Evolutionary conservation across 306 rosid genomes (phyloP), one percentile per base, ranked within the genome.

Genomic region (Betula pendula): DNA sequence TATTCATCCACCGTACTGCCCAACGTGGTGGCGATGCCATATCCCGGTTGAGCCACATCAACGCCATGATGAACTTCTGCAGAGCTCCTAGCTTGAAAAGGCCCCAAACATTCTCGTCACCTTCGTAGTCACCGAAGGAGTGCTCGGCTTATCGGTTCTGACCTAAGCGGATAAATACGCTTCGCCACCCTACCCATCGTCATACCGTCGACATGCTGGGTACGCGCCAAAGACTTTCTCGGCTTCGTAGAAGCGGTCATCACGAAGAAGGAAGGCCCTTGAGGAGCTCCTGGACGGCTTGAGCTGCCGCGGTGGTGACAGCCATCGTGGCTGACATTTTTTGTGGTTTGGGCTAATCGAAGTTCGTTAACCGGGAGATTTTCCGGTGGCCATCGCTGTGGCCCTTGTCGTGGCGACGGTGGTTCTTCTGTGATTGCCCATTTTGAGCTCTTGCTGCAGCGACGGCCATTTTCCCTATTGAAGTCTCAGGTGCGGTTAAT

Each of bases 91-190:
- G 55, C 22, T 45, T 44, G 0, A 58, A 48, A 56, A 44, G 5
- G n/a, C 12, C 63, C 15, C 49, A n/a, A 2, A 81, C 5, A 72
- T 82, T 56, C 77, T 81, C 60, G 70, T 89, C 73, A 87, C 86
- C 77, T 84, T 86, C 51, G 85, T 89, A 35, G 82, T 89, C 74
- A 89, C 93, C 17, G 83, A 88, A 74, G n/a, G 90, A 89, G 73
- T 87, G 90, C 73, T 68, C 49, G 72, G 77, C 33, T 69, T 70
- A 75, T 88, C 50, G 75, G 76, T 33, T 58, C 85, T 35, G 81
- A 84, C 74, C 79, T 7, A 75, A 62, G 62, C 88, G 4, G 19
- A 38, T 2, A 84, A 86, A 53, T 89, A 50, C 68, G 51, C 24
- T 65, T 84, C 40, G 68, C 78, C 10, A 67, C 89, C 22, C 38